Percentiles rank a stretch among this genome's conserved stretches.
phyloP scores from a whole-genome alignment of 352 stramenopile genomes.

The Globisporangium spiculum region DNA sequence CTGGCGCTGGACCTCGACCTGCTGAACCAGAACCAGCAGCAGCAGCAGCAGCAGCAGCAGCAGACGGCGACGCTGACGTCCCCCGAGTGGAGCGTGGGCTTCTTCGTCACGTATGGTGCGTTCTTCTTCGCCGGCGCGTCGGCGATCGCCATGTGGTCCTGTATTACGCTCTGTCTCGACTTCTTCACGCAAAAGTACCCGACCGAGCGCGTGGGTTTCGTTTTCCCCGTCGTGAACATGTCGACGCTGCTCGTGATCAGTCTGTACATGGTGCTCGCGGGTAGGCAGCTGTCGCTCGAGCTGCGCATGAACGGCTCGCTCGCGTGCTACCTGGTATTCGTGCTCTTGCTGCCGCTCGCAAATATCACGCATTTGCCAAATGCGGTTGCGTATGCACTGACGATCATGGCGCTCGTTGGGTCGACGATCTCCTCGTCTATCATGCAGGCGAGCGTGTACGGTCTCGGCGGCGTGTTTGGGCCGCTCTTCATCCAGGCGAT shows the following conservation, averaged over 20 bases:
- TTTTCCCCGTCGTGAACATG: constrained; percentile 86
- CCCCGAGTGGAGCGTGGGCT: constrained; percentile 29
- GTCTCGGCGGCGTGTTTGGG: constrained; percentile 74
- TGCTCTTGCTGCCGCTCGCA: constrained; percentile 52
- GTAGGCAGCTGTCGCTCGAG: constrained; percentile 58
- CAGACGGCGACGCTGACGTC: constrained; percentile 1
- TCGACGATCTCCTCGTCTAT: constrained; percentile 67
- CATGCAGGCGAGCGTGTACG: constrained; percentile 72
- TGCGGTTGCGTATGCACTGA: constrained; percentile 50
- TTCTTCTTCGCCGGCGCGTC: constrained; percentile 78
- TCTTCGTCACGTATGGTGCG: constrained; percentile 62
- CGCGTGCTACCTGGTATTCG: constrained; percentile 47
- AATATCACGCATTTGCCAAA: constrained; percentile 55
- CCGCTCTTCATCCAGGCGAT: constrained; percentile 76
- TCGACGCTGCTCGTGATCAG: constrained; percentile 74
- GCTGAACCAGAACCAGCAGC: constrained; percentile 2
- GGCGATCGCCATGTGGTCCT: constrained; percentile 74
- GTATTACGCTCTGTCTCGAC: constrained; percentile 72
- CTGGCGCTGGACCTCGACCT: constrained; percentile 12
- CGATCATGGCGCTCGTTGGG: constrained; percentile 55
- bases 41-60: not conserved
- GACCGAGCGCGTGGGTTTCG: constrained; percentile 61
- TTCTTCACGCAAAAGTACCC: constrained; percentile 69
- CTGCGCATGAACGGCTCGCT: constrained; percentile 55
- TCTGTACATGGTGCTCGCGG: constrained; percentile 78